Conservation (phyloP, 2,329 filamentous ascomycete species). For the Zasmidium citrigriseum region DNA sequence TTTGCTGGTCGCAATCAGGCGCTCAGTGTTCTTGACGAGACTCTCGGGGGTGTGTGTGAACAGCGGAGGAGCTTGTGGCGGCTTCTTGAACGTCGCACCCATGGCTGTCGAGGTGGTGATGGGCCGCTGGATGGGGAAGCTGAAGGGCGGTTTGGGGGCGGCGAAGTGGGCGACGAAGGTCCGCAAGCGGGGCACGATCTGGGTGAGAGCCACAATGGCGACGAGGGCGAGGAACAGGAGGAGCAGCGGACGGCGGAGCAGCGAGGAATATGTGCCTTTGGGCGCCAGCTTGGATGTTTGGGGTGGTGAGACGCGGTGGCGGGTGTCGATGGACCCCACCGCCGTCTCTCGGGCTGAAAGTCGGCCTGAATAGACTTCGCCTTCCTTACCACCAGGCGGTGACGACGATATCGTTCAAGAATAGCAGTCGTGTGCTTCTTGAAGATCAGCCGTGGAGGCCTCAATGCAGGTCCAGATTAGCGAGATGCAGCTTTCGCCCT, state of each 20-base stretch:
- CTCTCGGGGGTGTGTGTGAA: conserved; percentile 74
- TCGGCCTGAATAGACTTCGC: background rate
- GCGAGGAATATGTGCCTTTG: conserved; percentile 9
- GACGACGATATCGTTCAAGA: background rate
- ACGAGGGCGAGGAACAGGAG: conserved; percentile 34
- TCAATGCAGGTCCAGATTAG: background rate
- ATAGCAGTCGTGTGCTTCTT: background rate
- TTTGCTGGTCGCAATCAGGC: conserved; percentile 61
- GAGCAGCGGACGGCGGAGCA: conserved; percentile 29
- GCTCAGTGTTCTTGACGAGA: conserved; percentile 67
- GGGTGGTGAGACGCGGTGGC: background rate
- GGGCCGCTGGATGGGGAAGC: conserved; percentile 32
- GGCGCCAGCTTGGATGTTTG: background rate
- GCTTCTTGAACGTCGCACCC: conserved; percentile 68
- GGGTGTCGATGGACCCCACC: background rate
- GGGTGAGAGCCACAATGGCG: conserved; percentile 37
- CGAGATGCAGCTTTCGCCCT: background rate
- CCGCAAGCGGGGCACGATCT: conserved; percentile 34
- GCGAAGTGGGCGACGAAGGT: conserved; percentile 31
- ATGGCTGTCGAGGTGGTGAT: conserved; percentile 58
- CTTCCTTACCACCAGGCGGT: too few relatives aligned
- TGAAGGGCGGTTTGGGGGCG: conserved; percentile 33
- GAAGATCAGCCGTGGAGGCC: background rate
- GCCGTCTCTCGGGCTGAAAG: too few relatives aligned
- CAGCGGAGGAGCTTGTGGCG: conserved; percentile 74